Evolutionary conservation across 1,284 basidiomycete genomes (phyloP).

Genomic region (Hymenochaete sp.): DNA sequence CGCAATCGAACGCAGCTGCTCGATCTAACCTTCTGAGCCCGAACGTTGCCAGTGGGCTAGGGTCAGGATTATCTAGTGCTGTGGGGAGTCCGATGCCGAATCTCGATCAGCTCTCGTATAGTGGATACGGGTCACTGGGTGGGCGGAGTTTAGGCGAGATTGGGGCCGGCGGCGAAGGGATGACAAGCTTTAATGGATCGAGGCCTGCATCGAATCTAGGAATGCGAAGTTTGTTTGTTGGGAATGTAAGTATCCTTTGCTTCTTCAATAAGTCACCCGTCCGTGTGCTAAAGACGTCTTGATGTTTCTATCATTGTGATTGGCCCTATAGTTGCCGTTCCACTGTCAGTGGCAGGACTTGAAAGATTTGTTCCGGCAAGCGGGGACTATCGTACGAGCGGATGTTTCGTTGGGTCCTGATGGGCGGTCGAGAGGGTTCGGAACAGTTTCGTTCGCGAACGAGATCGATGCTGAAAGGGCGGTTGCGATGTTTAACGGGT

Average conservation of each 20-base stretch:
- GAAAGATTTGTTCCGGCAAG: conserved; percentile 85
- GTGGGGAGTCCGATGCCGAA: no score
- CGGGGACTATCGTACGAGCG: conserved; percentile 79
- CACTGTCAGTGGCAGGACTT: conserved; percentile 98
- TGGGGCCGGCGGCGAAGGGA: neutral
- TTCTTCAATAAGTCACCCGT: conserved; percentile 7
- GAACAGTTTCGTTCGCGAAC: conserved; percentile 78
- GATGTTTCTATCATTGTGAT: conserved; percentile 14
- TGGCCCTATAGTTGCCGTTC: conserved; percentile 71
- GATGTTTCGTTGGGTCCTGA: conserved; percentile 85
- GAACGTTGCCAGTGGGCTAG: neutral
- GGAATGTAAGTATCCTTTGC: conserved; percentile 40
- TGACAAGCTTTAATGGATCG: no score
- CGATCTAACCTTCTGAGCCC: neutral
- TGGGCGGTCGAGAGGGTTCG: conserved; percentile 80
- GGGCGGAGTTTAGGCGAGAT: no score
- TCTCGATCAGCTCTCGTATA: no score
- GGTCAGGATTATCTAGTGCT: neutral
- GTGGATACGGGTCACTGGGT: no score
- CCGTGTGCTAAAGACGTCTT: neutral
- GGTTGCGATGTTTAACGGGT: conserved; percentile 83
- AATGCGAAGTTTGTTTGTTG: conserved; percentile 62
- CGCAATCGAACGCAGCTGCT: neutral
- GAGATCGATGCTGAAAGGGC: conserved; percentile 84
- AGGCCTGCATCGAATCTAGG: no score